Percentiles rank a stretch among this genome's conserved stretches.
phyloP scores from a whole-genome alignment of 139 green algal genomes.

The Chlamydomonas sp. region DNA sequence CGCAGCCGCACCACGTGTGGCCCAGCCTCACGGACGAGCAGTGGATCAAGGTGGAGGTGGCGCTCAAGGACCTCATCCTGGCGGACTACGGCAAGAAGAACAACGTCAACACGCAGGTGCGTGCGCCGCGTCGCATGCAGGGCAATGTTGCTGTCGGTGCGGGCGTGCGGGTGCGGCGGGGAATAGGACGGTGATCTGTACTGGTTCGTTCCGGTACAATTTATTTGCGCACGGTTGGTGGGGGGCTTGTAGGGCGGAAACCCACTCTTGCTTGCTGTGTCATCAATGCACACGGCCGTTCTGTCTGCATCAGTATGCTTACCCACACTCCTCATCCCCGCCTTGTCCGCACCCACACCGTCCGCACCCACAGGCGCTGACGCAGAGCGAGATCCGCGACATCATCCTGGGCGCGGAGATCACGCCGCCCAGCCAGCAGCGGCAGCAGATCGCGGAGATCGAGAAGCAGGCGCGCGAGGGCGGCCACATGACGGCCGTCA shows the following conservation, averaged over 20 bases:
- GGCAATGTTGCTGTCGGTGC: not conserved
- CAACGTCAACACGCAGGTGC: constrained; percentile 94
- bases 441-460: constrained; percentile 99
- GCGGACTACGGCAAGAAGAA: constrained; percentile 99
- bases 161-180: not conserved
- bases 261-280: not conserved
- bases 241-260: too few relatives aligned
- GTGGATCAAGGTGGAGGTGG: constrained; percentile 99
- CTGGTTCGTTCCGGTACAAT: not conserved
- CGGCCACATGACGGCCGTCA: constrained; percentile 92
- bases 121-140: not conserved
- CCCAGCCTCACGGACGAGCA: constrained; percentile 97
- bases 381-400: constrained; percentile 97
- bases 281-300: not conserved
- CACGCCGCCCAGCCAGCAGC: constrained; percentile 93
- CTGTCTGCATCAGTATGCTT: not conserved
- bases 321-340: not conserved
- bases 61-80: constrained; percentile 98
- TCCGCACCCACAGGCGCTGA: constrained; percentile 53
- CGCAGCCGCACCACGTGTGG: constrained; percentile 99
- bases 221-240: too few relatives aligned
- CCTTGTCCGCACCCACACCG: not conserved
- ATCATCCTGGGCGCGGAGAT: constrained; percentile 99
- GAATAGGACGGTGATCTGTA: not conserved
- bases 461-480: constrained; percentile 94